phyloP scores from a whole-genome alignment of 306 rosid genomes.

The Trifolium dubium region DNA sequence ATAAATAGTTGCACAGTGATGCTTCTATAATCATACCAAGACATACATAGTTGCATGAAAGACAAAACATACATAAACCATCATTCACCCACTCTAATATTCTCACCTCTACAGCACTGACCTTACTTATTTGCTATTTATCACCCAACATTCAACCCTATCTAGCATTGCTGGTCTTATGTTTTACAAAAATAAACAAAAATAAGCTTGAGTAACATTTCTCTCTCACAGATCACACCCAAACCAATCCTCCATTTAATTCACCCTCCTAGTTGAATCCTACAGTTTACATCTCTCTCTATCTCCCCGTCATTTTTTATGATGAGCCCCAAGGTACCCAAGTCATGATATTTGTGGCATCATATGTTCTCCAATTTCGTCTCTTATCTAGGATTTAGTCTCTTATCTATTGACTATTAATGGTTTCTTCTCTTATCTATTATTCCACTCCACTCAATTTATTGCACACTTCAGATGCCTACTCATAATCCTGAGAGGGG shows the following conservation, averaged over 20 bases:
- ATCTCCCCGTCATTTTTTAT: neutral
- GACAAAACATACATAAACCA: conserved; percentile 1
- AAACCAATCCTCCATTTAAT: neutral
- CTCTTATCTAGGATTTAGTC: conserved; percentile 4
- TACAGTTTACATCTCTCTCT: neutral
- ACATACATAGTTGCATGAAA: neutral
- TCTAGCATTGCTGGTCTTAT: neutral
- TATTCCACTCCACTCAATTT: neutral
- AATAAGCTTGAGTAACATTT: neutral
- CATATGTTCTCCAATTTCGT: neutral
- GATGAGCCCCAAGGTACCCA: neutral
- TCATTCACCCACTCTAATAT: neutral
- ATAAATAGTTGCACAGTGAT: neutral
- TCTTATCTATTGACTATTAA: no score
- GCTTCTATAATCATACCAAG: neutral
- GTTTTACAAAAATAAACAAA: neutral
- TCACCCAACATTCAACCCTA: neutral
- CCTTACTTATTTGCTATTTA: neutral
- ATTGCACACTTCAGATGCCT: neutral
- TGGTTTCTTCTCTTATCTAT: no score
- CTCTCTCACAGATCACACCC: conserved; percentile 1
- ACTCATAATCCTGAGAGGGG: neutral
- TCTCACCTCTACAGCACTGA: neutral
- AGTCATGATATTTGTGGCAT: neutral
- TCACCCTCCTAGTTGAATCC: neutral